Conservation (phyloP, 2,329 filamentous ascomycete genomes). For the Penicillium digitatum region DNA sequence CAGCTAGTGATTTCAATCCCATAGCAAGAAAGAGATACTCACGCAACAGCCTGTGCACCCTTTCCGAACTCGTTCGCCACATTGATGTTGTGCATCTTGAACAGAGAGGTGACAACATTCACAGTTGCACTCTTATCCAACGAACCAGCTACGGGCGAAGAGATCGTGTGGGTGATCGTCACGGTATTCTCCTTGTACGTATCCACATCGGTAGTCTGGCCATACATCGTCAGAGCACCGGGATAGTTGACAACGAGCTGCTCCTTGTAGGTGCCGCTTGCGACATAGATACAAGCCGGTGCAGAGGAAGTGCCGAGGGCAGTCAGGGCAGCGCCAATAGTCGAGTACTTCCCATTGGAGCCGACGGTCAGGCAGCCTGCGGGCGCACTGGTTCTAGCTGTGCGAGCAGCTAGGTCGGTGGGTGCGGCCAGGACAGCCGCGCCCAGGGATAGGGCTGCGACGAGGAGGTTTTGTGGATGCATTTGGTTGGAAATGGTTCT, state of each 20-base stretch:
- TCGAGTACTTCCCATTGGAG: slow-evolving; percentile 19
- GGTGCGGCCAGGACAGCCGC: slow-evolving; percentile 2
- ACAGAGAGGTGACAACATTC: slow-evolving; percentile 27
- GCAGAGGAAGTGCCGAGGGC: slow-evolving; percentile 23
- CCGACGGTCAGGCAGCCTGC: slow-evolving; percentile 28
- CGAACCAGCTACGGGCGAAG: slow-evolving; percentile 28
- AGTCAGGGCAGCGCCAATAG: slow-evolving; percentile 25
- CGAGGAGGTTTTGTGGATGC: slow-evolving; percentile 3
- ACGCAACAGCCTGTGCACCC: slow-evolving; percentile 36
- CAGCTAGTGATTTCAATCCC: background rate
- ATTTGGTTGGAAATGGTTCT: slow-evolving; percentile 1
- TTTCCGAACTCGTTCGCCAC: slow-evolving; percentile 35
- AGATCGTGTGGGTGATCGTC: slow-evolving; percentile 32
- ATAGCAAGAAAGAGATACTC: background rate
- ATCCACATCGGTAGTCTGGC: slow-evolving; percentile 28
- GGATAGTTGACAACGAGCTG: slow-evolving; percentile 30
- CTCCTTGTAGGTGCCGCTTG: slow-evolving; percentile 32
- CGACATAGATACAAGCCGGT: slow-evolving; percentile 34
- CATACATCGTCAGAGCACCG: slow-evolving; percentile 32
- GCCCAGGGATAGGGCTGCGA: slow-evolving; percentile 11
- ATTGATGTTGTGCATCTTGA: slow-evolving; percentile 38
- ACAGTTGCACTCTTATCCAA: slow-evolving; percentile 33
- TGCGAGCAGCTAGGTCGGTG: slow-evolving; percentile 8
- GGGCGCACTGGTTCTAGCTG: slow-evolving; percentile 20
- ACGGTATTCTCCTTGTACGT: slow-evolving; percentile 33